phyloP scores from a whole-genome alignment of 345 rosid species.

The Ceriops tagal region DNA sequence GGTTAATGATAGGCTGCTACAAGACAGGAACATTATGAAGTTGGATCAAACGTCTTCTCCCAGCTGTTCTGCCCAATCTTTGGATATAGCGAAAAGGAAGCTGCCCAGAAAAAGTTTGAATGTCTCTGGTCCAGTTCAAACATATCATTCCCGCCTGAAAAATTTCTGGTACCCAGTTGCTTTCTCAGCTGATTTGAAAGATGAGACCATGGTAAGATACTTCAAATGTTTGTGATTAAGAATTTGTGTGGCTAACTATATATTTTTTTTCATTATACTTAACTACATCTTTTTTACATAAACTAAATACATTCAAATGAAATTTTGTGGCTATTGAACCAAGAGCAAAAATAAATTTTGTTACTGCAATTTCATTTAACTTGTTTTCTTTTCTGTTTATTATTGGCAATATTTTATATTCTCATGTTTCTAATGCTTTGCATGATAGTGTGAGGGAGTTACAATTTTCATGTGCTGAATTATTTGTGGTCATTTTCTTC shows the following conservation, averaged over 20 bases:
- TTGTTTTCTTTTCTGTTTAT: no score
- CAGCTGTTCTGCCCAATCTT: conserved; percentile 41
- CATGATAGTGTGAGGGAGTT: neutral
- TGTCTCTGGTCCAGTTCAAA: conserved; percentile 88
- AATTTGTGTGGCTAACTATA: neutral
- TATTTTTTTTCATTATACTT: no score
- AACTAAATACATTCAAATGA: no score
- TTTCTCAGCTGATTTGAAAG: conserved; percentile 76
- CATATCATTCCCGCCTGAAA: conserved; percentile 66
- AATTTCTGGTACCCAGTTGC: conserved; percentile 96
- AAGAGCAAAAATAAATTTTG: no score
- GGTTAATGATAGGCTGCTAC: conserved; percentile 77
- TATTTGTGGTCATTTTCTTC: neutral
- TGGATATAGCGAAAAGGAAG: conserved; percentile 40
- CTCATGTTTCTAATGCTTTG: neutral
- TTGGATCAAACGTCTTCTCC: conserved; percentile 46
- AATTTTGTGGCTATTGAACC: no score
- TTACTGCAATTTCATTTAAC: no score
- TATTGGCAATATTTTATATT: no score
- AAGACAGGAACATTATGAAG: conserved; percentile 46
- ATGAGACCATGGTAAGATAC: conserved; percentile 75
- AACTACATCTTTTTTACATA: no score
- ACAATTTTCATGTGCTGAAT: neutral
- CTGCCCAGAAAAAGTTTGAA: conserved; percentile 61
- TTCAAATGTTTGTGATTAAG: neutral